phyloP scores from a whole-genome alignment of 2,329 filamentous ascomycete species.

The Neurospora crassa region DNA sequence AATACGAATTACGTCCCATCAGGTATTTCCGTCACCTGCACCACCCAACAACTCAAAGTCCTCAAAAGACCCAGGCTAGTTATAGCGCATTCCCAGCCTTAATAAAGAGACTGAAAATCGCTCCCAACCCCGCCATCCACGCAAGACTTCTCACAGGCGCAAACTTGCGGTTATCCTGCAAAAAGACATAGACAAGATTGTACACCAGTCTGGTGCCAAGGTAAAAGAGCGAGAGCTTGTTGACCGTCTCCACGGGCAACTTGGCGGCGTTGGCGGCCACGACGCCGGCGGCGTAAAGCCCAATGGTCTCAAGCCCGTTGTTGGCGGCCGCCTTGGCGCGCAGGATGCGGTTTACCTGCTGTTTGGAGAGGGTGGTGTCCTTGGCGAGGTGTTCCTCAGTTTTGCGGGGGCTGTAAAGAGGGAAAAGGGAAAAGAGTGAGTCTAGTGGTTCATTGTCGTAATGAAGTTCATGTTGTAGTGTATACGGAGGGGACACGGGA shows the following conservation, averaged over 20 bases:
- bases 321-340: slow-evolving; percentile 22
- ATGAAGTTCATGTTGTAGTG: background rate
- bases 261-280: slow-evolving; percentile 36
- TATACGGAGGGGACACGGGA: background rate
- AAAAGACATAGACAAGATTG: slow-evolving; percentile 32
- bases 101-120: slow-evolving; percentile 29
- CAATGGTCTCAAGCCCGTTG: slow-evolving; percentile 36
- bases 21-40: background rate
- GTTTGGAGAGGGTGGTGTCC: slow-evolving; percentile 23
- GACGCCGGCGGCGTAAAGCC: slow-evolving; percentile 32
- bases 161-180: slow-evolving; percentile 31
- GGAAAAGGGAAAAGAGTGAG: background rate
- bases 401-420: slow-evolving; percentile 22
- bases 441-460: background rate
- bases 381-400: slow-evolving; percentile 23
- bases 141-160: slow-evolving; percentile 27
- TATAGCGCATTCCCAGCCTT: slow-evolving; percentile 22
- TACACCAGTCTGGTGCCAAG: slow-evolving; percentile 30
- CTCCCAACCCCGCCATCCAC: slow-evolving; percentile 27
- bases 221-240: slow-evolving; percentile 30
- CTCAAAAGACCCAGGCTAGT: background rate
- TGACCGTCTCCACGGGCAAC: slow-evolving; percentile 28
- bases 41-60: background rate
- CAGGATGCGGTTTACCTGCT: slow-evolving; percentile 17
- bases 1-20: background rate